Conservation (phyloP, 2,329 filamentous ascomycete species). For the Incumbomyces lentus region DNA sequence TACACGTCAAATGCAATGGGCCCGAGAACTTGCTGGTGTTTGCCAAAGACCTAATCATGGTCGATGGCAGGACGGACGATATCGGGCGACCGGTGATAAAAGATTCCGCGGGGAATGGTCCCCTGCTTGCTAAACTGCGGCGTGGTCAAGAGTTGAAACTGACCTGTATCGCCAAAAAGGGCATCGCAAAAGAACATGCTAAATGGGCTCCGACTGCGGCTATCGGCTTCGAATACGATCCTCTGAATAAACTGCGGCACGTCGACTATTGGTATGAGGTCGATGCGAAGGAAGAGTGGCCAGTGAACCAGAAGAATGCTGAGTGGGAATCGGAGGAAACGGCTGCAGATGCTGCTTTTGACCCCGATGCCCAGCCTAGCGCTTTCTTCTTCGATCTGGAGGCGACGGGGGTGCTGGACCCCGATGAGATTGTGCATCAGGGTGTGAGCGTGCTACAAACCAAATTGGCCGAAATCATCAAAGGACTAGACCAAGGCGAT, state of each 20-base stretch:
- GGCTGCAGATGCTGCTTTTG: conserved; percentile 74
- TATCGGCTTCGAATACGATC: conserved; percentile 95
- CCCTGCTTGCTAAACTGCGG: conserved; percentile 80
- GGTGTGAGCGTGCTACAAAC: conserved; percentile 81
- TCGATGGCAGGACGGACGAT: conserved; percentile 59
- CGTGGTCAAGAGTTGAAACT: conserved; percentile 45
- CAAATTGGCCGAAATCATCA: conserved; percentile 77
- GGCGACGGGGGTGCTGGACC: conserved; percentile 74
- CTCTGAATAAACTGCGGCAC: conserved; percentile 89
- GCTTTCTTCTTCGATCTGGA: conserved; percentile 94
- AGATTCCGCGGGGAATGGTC: conserved; percentile 70
- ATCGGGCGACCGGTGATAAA: conserved; percentile 74
- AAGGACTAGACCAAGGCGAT: conserved; percentile 38
- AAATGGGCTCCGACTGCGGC: conserved; percentile 94
- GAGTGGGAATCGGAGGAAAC: conserved; percentile 76
- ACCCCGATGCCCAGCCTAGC: conserved; percentile 75
- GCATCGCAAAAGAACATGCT: conserved; percentile 69
- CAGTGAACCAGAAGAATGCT: conserved; percentile 33
- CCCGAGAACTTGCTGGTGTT: conserved; percentile 79
- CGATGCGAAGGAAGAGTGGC: conserved; percentile 77
- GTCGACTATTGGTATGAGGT: conserved; percentile 92
- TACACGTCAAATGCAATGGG: conserved; percentile 70
- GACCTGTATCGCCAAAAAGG: conserved; percentile 1
- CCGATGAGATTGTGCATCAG: conserved; percentile 78
- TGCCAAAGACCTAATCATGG: conserved; percentile 73